Evolutionary conservation across 1,284 basidiomycete genomes (phyloP), one percentile per base, ranked within the genome.

Genomic region (Malassezia equina): DNA sequence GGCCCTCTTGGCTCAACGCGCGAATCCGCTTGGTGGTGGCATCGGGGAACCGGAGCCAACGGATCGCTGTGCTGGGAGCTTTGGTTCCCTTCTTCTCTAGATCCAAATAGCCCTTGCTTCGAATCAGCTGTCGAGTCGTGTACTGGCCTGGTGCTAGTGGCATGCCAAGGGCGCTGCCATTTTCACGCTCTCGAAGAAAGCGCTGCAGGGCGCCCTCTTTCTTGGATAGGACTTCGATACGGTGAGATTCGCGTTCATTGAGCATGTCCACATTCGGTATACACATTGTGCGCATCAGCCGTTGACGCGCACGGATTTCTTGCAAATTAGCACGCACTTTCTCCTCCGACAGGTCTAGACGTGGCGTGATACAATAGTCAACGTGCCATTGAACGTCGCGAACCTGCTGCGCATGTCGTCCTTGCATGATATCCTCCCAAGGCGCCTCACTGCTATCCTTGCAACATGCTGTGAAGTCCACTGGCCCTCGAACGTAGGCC

Each of bases 211-310:
- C 69, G 3, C 58, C 55, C 2, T 66, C 63, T 28, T 67, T 64
- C n/a, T 54, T 34, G 3, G 51, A 25, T 0, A 73, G 51, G 27
- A 60, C 40, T 4, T 55, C 39, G 21, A 65, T 61, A 0, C 66
- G 56, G 21, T 60, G 55, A 32, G 51, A 42, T 29, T 73, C 71
- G 5, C 69, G 55, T 43, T 55, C 58, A 52, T 71, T 71, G 23
- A 72, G 53, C 47, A 66, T 61, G 7, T 67, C 65, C 4, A 72
- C 59, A 42, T 73, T 73, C n/a, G 71, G 71, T 15, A 69, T 40
- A 43, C 60, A 58, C 31, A 74, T 55, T 2, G 63, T 52, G 31
- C 54, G 55, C 33, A 74, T 41, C 4, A 46, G 44, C 2, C 57
- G 43, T 45, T 67, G 64, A 43, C 50, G 50, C 5, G 47, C n/a